Evolutionary conservation across 768 basidiomycete genomes (phyloP).

Genomic region (Suillus clintonianus): DNA sequence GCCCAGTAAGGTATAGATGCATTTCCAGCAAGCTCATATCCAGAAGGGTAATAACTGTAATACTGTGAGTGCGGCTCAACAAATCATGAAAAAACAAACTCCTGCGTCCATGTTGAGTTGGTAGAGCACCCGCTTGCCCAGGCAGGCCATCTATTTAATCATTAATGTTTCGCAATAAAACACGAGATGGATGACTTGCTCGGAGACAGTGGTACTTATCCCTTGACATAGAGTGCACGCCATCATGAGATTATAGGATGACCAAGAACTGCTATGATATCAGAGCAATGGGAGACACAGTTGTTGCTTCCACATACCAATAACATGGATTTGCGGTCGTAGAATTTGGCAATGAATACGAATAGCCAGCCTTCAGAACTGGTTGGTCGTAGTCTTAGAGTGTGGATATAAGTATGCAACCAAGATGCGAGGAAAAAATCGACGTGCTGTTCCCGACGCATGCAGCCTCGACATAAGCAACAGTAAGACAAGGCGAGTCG

Average conservation of each 20-base stretch:
- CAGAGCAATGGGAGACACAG: neutral
- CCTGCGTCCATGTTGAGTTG: neutral
- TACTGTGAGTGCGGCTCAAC: neutral
- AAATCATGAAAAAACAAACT: neutral
- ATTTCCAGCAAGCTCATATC: conserved; percentile 30
- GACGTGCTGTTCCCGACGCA: conserved; percentile 27
- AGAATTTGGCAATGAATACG: conserved; percentile 23
- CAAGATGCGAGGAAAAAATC: neutral
- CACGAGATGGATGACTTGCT: conserved; percentile 29
- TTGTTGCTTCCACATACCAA: conserved; percentile 17
- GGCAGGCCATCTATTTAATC: conserved; percentile 21
- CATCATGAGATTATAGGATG: conserved; percentile 54
- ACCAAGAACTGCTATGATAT: conserved; percentile 47
- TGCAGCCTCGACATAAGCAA: conserved; percentile 32
- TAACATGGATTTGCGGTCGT: conserved; percentile 28
- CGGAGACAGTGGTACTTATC: conserved; percentile 13
- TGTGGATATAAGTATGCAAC: neutral
- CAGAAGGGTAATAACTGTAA: conserved; percentile 41
- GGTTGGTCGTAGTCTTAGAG: conserved; percentile 27
- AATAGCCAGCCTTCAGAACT: conserved; percentile 13
- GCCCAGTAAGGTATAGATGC: conserved; percentile 52
- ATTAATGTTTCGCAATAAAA: neutral
- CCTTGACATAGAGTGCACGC: conserved; percentile 55
- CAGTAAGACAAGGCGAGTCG: conserved; percentile 21
- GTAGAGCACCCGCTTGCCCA: conserved; percentile 2